Base-by-base conservation (phyloP, 805 yeast species). In the Spathaspora passalidarum region DNA sequence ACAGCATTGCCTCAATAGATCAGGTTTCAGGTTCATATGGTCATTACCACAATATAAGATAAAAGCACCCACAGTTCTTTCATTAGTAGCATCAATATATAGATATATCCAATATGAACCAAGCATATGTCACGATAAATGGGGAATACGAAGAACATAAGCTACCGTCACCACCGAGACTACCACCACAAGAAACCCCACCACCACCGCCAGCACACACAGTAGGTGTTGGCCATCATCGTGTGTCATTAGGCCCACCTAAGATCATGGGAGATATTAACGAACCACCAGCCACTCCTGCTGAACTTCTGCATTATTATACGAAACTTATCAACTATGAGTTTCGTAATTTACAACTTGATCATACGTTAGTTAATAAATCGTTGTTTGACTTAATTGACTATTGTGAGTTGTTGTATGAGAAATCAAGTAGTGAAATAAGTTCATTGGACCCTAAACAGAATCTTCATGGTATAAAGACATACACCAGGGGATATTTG, bases 361-460 rank as follows among this genome's bases (percentile, higher is more conserved):
- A 71, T 47, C 21, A 46, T 1, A 49, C 46, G 10, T 48, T 70
- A 11, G 49, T 53, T 35, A 44, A 53, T 16, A 69, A 65, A 57
- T 65, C 72, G 19, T 59, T 68, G 14, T 71, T 72, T 51, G 77
- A 70, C 47, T 54, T 72, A 18, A 68, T 72, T 14, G 77, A 72
- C 47, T 57, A 63, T 50, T 71, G 75, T 53, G 69, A 66, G 36
- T 45, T 56, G 32, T 55, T 71, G 13, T 70, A 68, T 46, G 77
- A 72, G 46, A 48, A 61, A 45, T 40, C 44, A 19, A 5, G 16
- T 14, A 14, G 29, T 20, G 14, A 17, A 23, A 21, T 21, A 7
- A 5, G 13, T 5, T 19, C 37, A 13, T 10, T 25, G 5, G 21
- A 29, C 16, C 42, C 42, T 5, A 41, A 47, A 10, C 10, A 21